Base-by-base conservation (phyloP, 768 basidiomycete genomes). In the Sutorius australiensis region DNA sequence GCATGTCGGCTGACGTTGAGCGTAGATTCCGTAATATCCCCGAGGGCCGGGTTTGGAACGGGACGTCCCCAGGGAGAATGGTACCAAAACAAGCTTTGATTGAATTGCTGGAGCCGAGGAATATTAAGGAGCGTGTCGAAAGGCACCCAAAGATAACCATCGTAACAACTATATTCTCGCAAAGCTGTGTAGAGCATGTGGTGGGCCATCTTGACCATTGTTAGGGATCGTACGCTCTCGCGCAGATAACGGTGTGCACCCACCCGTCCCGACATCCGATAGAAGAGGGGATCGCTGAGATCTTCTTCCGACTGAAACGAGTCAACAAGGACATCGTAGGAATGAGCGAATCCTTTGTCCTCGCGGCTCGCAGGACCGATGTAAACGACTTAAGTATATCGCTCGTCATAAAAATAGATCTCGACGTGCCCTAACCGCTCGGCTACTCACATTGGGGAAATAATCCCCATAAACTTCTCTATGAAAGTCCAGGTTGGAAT, bases 121-220 rank as follows among this genome's bases (percentile, higher is more conserved):
- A 80, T 61, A 51, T 80, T 80, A 45, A 80, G 67, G 17, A 80
- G 61, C 7, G 78, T 75, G 55, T 80, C 76, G 51, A 80, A 79
- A 14, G 79, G 78, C 36, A 73, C 77, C 78, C 78, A 79, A 14
- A 80, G 72, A 59, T 79, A 79, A 6, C 78, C 78, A 30, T 75
- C 67, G 57, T 80, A 80, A 57, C 78, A 80, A 12, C 60, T 66
- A 46, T 75, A 59, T 44, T 74, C 75, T 40, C 66, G 65, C 50
- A 80, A 47, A 32, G 72, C 76, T 4, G 76, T 80, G 56, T 77
- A 77, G 10, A 80, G 67, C 77, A 79, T 80, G 53, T 80, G 79
- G 49, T 80, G 78, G 6, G 77, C 79, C 79, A 78, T 75, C 67
- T 62, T 44, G 67, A 13, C 16, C 28, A 43, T 14, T 16, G 36